Evolutionary conservation across 495 filamentous ascomycete genomes (phyloP).

Genomic region (Penicillium flavigenum): DNA sequence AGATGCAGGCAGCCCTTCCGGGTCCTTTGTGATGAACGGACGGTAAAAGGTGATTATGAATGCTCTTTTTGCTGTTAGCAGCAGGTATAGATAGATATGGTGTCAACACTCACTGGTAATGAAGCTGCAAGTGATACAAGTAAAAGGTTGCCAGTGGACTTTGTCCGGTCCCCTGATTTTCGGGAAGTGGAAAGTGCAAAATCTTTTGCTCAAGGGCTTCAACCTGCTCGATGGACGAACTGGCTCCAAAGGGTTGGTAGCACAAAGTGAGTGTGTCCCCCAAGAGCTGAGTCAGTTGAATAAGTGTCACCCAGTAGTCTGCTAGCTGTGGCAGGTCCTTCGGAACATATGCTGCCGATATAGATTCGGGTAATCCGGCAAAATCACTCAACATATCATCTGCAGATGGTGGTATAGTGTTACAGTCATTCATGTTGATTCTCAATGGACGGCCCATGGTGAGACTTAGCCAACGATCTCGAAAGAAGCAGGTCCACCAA

Average conservation of each 20-base stretch:
- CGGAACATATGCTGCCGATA: constrained; percentile 17
- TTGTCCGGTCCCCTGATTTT: constrained; percentile 16
- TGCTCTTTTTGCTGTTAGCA: constrained; percentile 23
- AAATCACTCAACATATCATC: constrained; percentile 35
- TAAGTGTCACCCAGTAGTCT: constrained; percentile 31
- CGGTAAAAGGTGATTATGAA: constrained; percentile 35
- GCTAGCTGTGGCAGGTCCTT: constrained; percentile 26
- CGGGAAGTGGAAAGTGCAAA: constrained; percentile 19
- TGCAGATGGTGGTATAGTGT: constrained; percentile 26
- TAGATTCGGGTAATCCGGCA: constrained; percentile 6
- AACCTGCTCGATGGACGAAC: constrained; percentile 19
- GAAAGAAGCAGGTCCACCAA: constrained; percentile 42
- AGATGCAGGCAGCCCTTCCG: constrained; percentile 23
- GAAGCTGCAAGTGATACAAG: constrained; percentile 33
- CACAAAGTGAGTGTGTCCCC: constrained; percentile 25
- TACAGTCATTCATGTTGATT: constrained; percentile 39
- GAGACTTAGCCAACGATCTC: constrained; percentile 42
- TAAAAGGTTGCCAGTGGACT: constrained; percentile 25
- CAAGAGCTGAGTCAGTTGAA: constrained; percentile 30
- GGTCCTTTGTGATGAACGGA: constrained; percentile 14
- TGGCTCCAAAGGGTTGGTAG: constrained; percentile 19
- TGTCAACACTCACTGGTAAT: constrained; percentile 31
- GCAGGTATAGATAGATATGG: neutral
- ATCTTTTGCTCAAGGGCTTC: constrained; percentile 27
- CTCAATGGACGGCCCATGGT: constrained; percentile 37